Evolutionary conservation across 495 filamentous ascomycete genomes (phyloP).

Genomic region (Penicillium mononematosum): DNA sequence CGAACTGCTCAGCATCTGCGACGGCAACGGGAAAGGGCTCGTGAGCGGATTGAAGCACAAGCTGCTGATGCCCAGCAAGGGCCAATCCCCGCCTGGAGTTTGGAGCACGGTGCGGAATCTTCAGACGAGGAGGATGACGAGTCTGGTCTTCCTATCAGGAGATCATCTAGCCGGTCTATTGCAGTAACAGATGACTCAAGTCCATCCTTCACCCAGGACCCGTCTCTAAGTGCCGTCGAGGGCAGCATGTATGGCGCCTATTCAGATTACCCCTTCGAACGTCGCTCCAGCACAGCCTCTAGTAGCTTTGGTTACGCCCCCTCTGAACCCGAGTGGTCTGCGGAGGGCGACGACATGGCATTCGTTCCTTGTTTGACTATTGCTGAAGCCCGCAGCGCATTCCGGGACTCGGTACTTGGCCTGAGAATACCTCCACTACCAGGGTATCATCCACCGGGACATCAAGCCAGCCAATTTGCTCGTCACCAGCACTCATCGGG

Average conservation of each 20-base stretch:
- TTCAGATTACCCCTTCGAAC: conserved; percentile 51
- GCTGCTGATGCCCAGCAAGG: conserved; percentile 41
- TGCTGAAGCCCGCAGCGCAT: conserved; percentile 77
- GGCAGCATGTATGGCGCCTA: conserved; percentile 76
- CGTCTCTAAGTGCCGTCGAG: conserved; percentile 59
- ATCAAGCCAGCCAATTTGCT: conserved; percentile 99
- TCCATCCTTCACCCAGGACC: conserved; percentile 47
- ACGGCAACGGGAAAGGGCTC: conserved; percentile 54
- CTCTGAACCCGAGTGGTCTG: conserved; percentile 53
- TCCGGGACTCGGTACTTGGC: conserved; percentile 90
- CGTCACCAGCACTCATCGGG: conserved; percentile 76
- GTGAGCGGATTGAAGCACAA: conserved; percentile 54
- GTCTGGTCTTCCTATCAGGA: conserved; percentile 36
- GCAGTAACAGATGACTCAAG: conserved; percentile 37
- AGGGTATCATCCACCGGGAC: conserved; percentile 95
- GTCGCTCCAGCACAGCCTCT: conserved; percentile 48
- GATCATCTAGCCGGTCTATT: conserved; percentile 38
- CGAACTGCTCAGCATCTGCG: conserved; percentile 56
- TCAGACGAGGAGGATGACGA: conserved; percentile 53
- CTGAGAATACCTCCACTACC: conserved; percentile 94
- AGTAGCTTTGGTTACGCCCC: conserved; percentile 54
- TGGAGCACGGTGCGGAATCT: conserved; percentile 73
- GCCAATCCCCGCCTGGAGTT: conserved; percentile 64
- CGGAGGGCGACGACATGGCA: conserved; percentile 72
- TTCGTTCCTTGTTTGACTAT: conserved; percentile 91